A percentile compares a stretch with the other conserved stretches of the same genome.
phyloP scores from a whole-genome alignment of 2,329 filamentous ascomycete genomes.

The Pseudohalonectria lignicola region DNA sequence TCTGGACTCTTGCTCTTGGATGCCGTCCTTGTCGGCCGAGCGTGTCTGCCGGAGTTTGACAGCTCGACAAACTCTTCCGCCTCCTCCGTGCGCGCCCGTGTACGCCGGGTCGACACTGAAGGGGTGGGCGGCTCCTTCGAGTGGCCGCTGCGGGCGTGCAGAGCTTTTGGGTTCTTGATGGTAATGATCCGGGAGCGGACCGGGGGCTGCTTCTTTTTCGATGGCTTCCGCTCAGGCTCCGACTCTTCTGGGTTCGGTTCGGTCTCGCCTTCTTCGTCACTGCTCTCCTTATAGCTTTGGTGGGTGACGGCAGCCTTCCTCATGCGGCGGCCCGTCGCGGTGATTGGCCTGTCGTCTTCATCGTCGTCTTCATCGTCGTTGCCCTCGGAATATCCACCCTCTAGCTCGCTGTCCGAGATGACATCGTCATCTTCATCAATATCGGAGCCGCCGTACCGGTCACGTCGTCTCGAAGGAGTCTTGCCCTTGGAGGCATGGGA shows the following conservation, averaged over 20 bases:
- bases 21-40: conserved; percentile 28
- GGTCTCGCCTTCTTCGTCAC: conserved; percentile 26
- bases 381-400: conserved; percentile 32
- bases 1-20: conserved; percentile 49
- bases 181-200: conserved; percentile 17
- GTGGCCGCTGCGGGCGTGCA: conserved; percentile 3
- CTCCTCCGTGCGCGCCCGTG: conserved; percentile 43
- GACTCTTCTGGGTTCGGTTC: conserved; percentile 19
- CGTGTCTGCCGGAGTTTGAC: conserved; percentile 50
- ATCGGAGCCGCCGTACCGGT: conserved; percentile 47
- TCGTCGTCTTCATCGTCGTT: conserved; percentile 25
- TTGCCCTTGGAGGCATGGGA: conserved; percentile 12
- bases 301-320: conserved; percentile 31
- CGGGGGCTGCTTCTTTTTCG: no score
- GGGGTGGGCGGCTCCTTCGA: conserved; percentile 8
- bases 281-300: conserved; percentile 34
- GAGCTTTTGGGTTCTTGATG: conserved; percentile 11
- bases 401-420: conserved; percentile 40
- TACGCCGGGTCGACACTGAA: conserved; percentile 29
- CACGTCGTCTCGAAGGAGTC: conserved; percentile 23
- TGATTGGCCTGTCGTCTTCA: conserved; percentile 23
- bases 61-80: conserved; percentile 46
- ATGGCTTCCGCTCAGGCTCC: no score
- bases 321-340: conserved; percentile 30
- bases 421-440: conserved; percentile 51